phyloP scores from a whole-genome alignment of 1,284 basidiomycete species.

The Puccinia coronata region DNA sequence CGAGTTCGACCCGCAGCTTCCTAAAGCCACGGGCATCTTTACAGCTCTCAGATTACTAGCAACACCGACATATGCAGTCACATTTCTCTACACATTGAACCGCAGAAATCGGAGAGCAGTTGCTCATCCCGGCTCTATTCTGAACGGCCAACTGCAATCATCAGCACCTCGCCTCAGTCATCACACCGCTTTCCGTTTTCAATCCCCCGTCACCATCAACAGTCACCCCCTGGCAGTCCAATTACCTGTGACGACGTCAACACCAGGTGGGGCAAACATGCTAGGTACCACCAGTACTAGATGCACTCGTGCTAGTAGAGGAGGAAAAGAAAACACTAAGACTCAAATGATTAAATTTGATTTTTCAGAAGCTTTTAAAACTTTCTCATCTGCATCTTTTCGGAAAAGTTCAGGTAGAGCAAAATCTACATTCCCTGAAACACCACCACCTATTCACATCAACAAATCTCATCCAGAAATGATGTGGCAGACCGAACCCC shows the following conservation, averaged over 20 bases:
- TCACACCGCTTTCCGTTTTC: neutral
- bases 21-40: constrained; percentile 47
- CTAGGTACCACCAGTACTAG: constrained; percentile 7
- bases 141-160: constrained; percentile 1
- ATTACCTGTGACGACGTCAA: neutral
- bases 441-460: constrained; percentile 4
- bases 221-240: neutral
- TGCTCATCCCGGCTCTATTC: neutral
- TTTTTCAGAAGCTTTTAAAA: constrained; percentile 16
- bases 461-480: neutral
- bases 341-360: constrained; percentile 12
- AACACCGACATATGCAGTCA: constrained; percentile 48
- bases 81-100: constrained; percentile 48
- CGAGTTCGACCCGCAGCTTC: constrained; percentile 44
- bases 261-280: neutral
- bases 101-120: constrained; percentile 4
- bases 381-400: constrained; percentile 11
- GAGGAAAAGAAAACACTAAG: neutral
- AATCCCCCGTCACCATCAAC: neutral
- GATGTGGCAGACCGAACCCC: neutral
- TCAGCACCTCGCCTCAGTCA: constrained; percentile 8
- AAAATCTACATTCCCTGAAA: neutral
- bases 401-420: neutral
- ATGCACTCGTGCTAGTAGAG: neutral
- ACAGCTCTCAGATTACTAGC: constrained; percentile 43